Base-by-base conservation (phyloP, 805 yeast genomes). In the Candida tibetensis region DNA sequence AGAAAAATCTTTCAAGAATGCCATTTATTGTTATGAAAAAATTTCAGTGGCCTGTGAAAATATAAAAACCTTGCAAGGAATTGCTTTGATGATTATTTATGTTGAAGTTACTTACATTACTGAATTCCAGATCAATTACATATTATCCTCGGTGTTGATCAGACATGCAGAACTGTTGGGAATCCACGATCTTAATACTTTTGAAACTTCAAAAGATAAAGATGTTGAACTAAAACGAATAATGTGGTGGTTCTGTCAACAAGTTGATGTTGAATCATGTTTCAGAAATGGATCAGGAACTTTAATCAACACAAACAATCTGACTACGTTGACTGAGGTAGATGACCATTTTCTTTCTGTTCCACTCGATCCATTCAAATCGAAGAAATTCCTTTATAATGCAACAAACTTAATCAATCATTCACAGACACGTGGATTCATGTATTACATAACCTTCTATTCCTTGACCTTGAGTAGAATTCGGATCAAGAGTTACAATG, bases 161-260 rank as follows among this genome's bases (percentile, higher is more conserved):
- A 62, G 81, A 43, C 71, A 69, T 44, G 82, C 82, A 0, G 74
- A 71, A 32, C 81, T 76, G 28, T 48, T 79, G 51, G 85, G 85
- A 0, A 59, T 83, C 5, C 77, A 81, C 45, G 58, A 79, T 36
- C 56, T 55, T 3, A 82, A 77, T 32, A 48, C 71, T 2, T 66
- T 68, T 36, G 46, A 50, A 0, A 57, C 51, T 4, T 49, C 70
- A 2, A 65, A 68, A 35, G 45, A 51, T 0, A 57, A 51, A 4
- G 81, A 77, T 30, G 55, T 59, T 1, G 45, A 53, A 2, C 50
- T 54, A 3, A 64, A 77, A 16, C 53, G 72, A 17, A 44, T 56
- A 8, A 37, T 80, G 16, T 81, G 81, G 77, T 70, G 77, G 67
- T 45, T 60, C 12, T 68, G 79, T 32, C 75, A 68, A 46, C 42